Evolutionary conservation across 192 early-diverging fungal genomes (phyloP).

Genomic region (Entomortierella parvispora): DNA sequence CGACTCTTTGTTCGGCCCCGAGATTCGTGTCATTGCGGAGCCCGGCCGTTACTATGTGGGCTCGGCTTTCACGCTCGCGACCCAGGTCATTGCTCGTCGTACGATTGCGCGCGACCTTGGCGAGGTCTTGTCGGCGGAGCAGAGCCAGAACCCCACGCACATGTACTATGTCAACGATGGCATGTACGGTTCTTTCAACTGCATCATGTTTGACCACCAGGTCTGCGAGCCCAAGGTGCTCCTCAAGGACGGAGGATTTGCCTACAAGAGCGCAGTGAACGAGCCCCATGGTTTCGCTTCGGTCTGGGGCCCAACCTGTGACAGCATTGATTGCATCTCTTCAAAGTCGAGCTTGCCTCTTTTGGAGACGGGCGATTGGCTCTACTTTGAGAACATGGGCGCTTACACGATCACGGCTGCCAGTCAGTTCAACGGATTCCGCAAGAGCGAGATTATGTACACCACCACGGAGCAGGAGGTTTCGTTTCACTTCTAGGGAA

Average conservation of each 20-base stretch:
- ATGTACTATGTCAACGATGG: constrained; percentile 98
- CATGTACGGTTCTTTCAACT: constrained; percentile 97
- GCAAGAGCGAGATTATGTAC: constrained; percentile 82
- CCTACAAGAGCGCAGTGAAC: constrained; percentile 25
- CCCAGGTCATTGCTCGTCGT: constrained; percentile 91
- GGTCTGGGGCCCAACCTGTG: constrained; percentile 97
- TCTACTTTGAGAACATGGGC: constrained; percentile 94
- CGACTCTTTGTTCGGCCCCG: constrained; percentile 77
- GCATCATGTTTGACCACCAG: constrained; percentile 96
- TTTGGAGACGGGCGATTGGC: constrained; percentile 94
- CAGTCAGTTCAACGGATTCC: constrained; percentile 88
- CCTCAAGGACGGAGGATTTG: constrained; percentile 45
- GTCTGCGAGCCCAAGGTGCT: constrained; percentile 76
- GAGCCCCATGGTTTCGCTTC: constrained; percentile 70
- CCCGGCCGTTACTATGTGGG: constrained; percentile 96
- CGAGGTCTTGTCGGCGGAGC: constrained; percentile 12
- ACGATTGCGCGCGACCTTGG: constrained; percentile 42
- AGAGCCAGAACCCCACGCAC: constrained; percentile 45
- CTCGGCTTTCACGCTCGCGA: constrained; percentile 91
- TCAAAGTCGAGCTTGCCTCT: constrained; percentile 75
- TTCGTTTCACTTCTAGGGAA: constrained; percentile 38
- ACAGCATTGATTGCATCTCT: constrained; percentile 94
- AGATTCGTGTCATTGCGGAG: constrained; percentile 94
- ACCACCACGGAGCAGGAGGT: constrained; percentile 73
- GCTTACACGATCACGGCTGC: constrained; percentile 94